Percentiles rank a stretch among this genome's conserved stretches.
These are phyloP conservation scores for Tulasnella sp. DNA, from an alignment of 768 basidiomycete genomes.

Conservation along the genomic window DNA sequence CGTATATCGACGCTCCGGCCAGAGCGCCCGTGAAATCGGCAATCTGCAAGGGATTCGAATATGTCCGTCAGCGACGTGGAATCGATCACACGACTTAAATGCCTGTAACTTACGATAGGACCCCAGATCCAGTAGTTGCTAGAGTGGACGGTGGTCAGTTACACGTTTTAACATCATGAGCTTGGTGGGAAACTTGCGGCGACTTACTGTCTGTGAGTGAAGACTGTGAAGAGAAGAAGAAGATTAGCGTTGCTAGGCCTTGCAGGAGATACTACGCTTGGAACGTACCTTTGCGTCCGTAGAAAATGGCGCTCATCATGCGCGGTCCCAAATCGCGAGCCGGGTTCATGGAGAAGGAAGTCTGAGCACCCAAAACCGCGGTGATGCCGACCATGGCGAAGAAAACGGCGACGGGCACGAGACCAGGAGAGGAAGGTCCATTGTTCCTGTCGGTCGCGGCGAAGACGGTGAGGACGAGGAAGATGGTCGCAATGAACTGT, in stretches of 20 bases:
- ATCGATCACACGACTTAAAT: background rate
- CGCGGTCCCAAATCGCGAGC: constrained; percentile 64
- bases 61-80: background rate
- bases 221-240: constrained; percentile 2
- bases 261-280: background rate
- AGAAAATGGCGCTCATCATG: constrained; percentile 45
- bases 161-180: background rate
- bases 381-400: constrained; percentile 49
- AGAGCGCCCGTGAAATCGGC: constrained; percentile 36
- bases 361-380: constrained; percentile 48
- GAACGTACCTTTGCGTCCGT: constrained; percentile 38
- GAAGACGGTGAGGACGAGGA: constrained; percentile 45
- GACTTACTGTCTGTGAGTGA: constrained; percentile 8
- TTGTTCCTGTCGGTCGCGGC: constrained; percentile 44
- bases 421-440: constrained; percentile 35
- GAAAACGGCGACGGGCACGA: constrained; percentile 46
- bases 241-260: background rate
- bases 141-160: constrained; percentile 9
- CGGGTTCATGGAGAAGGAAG: constrained; percentile 56
- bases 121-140: constrained; percentile 70
- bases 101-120: constrained; percentile 24
- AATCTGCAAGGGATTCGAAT: background rate
- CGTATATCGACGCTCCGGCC: constrained; percentile 43
- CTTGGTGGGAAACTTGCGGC: too few relatives aligned
- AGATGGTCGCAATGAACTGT: constrained; percentile 44